phyloP scores from a whole-genome alignment of 345 rosid genomes.

The Eucalyptus regnans region DNA sequence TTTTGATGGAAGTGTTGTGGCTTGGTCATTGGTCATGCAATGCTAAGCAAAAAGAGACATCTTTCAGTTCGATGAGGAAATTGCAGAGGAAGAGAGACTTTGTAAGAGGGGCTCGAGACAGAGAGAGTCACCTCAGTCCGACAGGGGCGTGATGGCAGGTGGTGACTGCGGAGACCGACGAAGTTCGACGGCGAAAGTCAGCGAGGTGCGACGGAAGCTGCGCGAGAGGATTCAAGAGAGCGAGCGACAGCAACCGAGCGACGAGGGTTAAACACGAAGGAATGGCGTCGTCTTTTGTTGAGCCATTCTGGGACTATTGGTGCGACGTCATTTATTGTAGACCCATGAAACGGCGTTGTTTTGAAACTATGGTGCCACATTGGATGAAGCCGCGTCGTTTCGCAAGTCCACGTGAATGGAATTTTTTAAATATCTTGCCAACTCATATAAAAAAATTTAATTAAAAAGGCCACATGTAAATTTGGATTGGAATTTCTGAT shows the following conservation, averaged over 20 bases:
- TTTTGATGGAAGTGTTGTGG: neutral
- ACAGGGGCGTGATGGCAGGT: neutral
- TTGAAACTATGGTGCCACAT: too few relatives aligned
- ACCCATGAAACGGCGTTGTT: too few relatives aligned
- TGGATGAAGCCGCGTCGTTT: neutral
- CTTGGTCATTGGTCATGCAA: neutral
- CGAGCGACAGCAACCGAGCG: neutral
- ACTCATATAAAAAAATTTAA: neutral
- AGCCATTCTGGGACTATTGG: neutral
- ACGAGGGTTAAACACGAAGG: neutral
- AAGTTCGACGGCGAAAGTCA: neutral
- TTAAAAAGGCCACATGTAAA: neutral
- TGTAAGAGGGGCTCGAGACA: neutral
- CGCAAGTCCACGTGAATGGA: neutral
- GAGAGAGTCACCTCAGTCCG: neutral
- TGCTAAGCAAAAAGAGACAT: neutral
- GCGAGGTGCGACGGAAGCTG: neutral
- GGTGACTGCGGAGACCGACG: neutral
- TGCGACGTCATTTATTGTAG: neutral
- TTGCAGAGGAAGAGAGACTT: accelerated
- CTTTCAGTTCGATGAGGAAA: neutral
- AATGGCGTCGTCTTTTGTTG: neutral
- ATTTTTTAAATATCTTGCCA: neutral
- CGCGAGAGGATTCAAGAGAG: neutral
- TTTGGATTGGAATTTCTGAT: accelerated